Evolutionary conservation across 208 protist genomes (phyloP).

Genomic region (Pavlovales sp.): DNA sequence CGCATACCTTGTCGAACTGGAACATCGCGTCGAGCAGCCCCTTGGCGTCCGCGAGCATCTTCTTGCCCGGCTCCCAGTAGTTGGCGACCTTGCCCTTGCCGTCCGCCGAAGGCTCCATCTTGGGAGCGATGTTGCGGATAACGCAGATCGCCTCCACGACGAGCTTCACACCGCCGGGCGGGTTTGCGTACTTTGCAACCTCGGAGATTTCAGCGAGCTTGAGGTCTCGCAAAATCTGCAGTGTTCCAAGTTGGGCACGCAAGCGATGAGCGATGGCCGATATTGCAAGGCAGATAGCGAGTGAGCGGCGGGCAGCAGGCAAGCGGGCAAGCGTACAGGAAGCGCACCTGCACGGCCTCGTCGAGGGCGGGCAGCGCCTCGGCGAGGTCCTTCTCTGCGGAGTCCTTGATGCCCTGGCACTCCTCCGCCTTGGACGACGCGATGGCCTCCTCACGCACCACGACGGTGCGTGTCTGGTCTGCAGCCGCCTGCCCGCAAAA

Average conservation of each 20-base stretch:
- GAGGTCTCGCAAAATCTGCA: constrained; percentile 89
- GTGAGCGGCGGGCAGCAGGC: too few species aligned
- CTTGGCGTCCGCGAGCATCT: constrained; percentile 81
- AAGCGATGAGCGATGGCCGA: too few species aligned
- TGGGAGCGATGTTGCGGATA: constrained; percentile 82
- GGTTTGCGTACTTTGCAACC: constrained; percentile 87
- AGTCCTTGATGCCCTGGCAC: constrained; percentile 83
- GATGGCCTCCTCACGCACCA: constrained; percentile 80
- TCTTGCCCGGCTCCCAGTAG: constrained; percentile 88
- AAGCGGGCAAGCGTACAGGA: too few species aligned
- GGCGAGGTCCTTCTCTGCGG: constrained; percentile 86
- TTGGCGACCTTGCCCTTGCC: constrained; percentile 70
- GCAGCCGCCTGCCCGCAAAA: constrained; percentile 81
- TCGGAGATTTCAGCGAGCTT: constrained; percentile 92
- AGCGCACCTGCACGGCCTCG: constrained; percentile 73
- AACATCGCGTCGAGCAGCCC: constrained; percentile 82
- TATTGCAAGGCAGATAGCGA: too few species aligned
- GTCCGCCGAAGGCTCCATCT: constrained; percentile 67
- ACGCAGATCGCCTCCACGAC: constrained; percentile 97
- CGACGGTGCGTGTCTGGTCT: constrained; percentile 79
- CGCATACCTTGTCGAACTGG: constrained; percentile 90
- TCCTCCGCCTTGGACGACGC: constrained; percentile 81
- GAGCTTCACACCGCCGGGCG: constrained; percentile 88
- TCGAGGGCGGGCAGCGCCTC: constrained; percentile 94
- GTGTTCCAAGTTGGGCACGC: too few species aligned